Evolutionary conservation across 176 grass and related monocot species (phyloP).

Genomic region (Phoenix dactylifera): DNA sequence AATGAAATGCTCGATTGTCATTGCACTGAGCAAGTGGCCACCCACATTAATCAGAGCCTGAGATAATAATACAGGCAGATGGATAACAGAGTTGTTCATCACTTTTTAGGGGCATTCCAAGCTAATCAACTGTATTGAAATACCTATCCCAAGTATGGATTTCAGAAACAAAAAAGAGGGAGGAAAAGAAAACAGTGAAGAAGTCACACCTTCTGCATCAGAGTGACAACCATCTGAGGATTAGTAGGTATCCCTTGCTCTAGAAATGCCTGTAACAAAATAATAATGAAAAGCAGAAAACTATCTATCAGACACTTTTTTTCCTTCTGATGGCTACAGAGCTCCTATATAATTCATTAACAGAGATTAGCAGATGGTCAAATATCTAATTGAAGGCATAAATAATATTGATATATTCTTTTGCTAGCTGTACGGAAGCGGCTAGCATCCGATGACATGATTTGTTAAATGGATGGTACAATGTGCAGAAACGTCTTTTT

Average conservation of each 20-base stretch:
- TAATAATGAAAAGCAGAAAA: slow-evolving; percentile 13
- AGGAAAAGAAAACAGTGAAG: slow-evolving; percentile 6
- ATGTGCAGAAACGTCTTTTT: slow-evolving; percentile 20
- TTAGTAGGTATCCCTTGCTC: slow-evolving; percentile 82
- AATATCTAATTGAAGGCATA: slow-evolving; percentile 3
- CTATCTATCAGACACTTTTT: slow-evolving; percentile 12
- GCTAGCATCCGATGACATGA: slow-evolving; percentile 17
- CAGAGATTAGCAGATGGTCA: slow-evolving; percentile 13
- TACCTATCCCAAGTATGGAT: too few species aligned
- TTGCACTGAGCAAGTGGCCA: slow-evolving; percentile 75
- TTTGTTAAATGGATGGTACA: slow-evolving; percentile 4
- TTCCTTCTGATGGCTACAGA: slow-evolving; percentile 1
- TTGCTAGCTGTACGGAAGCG: slow-evolving; percentile 23
- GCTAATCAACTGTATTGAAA: too few species aligned
- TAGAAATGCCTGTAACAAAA: slow-evolving; percentile 65
- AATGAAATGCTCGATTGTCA: slow-evolving; percentile 97
- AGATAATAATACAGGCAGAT: neutral
- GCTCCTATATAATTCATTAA: neutral
- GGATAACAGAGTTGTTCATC: too few species aligned
- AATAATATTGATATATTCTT: slow-evolving; percentile 7
- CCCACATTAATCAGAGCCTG: slow-evolving; percentile 75
- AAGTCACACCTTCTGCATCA: slow-evolving; percentile 80
- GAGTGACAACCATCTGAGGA: slow-evolving; percentile 65
- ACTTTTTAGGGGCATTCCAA: too few species aligned
- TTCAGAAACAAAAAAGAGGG: too few species aligned